Evolutionary conservation across 1,284 basidiomycete genomes (phyloP), one percentile per base, ranked within the genome.

Genomic region (Ganoderma sinense): DNA sequence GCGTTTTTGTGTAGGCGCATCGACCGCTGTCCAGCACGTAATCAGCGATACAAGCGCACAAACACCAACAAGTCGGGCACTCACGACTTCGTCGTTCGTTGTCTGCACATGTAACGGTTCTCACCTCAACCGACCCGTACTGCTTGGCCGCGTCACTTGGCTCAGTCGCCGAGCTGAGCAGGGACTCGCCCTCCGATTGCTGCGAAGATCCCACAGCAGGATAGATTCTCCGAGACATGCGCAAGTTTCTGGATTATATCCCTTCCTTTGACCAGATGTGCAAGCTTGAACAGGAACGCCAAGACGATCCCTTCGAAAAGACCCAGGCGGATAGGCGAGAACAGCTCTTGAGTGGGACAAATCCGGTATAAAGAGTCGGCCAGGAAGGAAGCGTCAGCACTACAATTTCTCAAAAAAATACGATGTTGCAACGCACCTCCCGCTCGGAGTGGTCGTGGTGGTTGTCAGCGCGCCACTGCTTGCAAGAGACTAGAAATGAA

Each of bases 1-100:
- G 31, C 75, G 69, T 41, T 73, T 73, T n/a, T 73, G 63, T 5
- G 73, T 64, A 5, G 73, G 69, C 20, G 69, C 65, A 33, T 72
- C 72, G 26, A 67, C 72, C 31, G 65, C 63, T 69, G 26, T 10
- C 18, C 39, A 62, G 1, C 18, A 39, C 1, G 14, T 5, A 40
- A 29, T 26, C 13, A 53, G 48, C 23, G n/a, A 23, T 26, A 29
- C 23, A 26, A 13, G 48, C 23, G 6, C 23, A 26, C 48, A 26
- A 26, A 26, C 2, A 53, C 48, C 48, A 14, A 8, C 13, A 14
- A 53, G 8, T 39, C 2, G 11, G 36, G 36, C 23, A 53, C 48
- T 53, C 48, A 53, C 48, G 48, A 53, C 3, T 14, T 26, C 11
- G 48, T 14, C 8, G 48, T 8, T 71, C 68, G 20, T 62, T 45